A percentile compares a stretch with the other conserved stretches of the same genome.
These are phyloP conservation scores for Nitzschia palea DNA, from an alignment of 108 stramenopile genomes.

Conservation along the genomic window DNA sequence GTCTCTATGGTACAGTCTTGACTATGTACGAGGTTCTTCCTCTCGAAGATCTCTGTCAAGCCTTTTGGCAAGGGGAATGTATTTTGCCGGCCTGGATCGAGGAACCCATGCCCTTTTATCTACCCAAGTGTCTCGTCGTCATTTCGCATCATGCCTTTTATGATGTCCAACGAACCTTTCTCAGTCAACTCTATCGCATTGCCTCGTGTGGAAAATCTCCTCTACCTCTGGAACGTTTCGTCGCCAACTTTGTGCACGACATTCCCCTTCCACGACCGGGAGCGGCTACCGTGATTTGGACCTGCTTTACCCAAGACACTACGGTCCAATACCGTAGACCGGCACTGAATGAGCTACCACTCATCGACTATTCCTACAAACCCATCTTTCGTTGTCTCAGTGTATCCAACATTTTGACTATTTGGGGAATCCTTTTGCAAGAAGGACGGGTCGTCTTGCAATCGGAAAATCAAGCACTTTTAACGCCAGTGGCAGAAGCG, in stretches of 20 bases:
- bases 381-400: conserved; percentile 75
- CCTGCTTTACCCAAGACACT: conserved; percentile 15
- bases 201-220: conserved; percentile 49
- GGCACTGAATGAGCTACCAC: conserved; percentile 69
- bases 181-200: conserved; percentile 76
- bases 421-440: conserved; percentile 73
- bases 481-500: conserved; percentile 81
- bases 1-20: conserved; percentile 67
- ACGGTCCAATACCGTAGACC: conserved; percentile 45
- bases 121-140: conserved; percentile 84
- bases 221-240: conserved; percentile 86
- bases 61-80: background rate
- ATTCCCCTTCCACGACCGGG: conserved; percentile 83
- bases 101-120: conserved; percentile 33
- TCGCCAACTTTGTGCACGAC: conserved; percentile 83
- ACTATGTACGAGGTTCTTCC: conserved; percentile 52
- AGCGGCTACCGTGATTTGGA: conserved; percentile 16
- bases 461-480: conserved; percentile 54
- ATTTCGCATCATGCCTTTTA: conserved; percentile 89
- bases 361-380: conserved; percentile 75
- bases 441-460: conserved; percentile 73
- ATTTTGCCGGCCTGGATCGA: conserved; percentile 14
- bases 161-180: conserved; percentile 62
- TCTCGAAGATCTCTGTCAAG: conserved; percentile 10
- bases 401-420: conserved; percentile 59